These are phyloP conservation scores for Cadophora luteo-olivacea DNA, from an alignment of 2,329 filamentous ascomycete species.

Conservation along the genomic window DNA sequence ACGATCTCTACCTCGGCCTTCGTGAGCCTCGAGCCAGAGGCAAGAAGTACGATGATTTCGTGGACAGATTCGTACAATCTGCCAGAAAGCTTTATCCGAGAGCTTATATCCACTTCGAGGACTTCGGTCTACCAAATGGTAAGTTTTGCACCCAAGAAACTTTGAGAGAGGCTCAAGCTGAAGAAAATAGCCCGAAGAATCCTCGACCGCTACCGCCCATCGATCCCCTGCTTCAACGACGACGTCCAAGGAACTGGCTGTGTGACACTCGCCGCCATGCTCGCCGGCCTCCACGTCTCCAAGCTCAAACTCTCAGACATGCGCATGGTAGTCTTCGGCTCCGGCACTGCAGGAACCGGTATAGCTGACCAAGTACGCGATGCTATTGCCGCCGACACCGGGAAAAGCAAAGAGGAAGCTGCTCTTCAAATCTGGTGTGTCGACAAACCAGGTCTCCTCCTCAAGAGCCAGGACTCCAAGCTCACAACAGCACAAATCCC, in stretches of 20 bases:
- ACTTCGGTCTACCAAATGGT: slow-evolving; percentile 81
- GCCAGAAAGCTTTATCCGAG: slow-evolving; percentile 75
- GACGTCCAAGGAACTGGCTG: slow-evolving; percentile 90
- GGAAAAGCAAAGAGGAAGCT: slow-evolving; percentile 75
- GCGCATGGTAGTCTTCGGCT: slow-evolving; percentile 77
- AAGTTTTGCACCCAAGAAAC: too few relatives aligned
- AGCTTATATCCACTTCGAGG: slow-evolving; percentile 89
- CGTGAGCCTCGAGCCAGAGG: slow-evolving; percentile 71
- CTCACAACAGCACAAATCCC: slow-evolving; percentile 70
- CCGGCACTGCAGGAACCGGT: slow-evolving; percentile 82
- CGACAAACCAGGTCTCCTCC: slow-evolving; percentile 80
- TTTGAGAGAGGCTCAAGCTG: too few relatives aligned
- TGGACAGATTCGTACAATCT: slow-evolving; percentile 74
- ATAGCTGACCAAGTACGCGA: slow-evolving; percentile 87
- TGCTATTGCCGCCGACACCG: slow-evolving; percentile 73
- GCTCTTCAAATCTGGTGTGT: slow-evolving; percentile 82
- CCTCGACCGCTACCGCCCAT: slow-evolving; percentile 74
- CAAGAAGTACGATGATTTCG: slow-evolving; percentile 76
- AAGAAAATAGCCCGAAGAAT: slow-evolving; percentile 62
- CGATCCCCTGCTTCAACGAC: slow-evolving; percentile 88
- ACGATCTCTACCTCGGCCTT: slow-evolving; percentile 82
- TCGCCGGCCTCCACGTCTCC: slow-evolving; percentile 75
- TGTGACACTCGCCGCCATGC: slow-evolving; percentile 83
- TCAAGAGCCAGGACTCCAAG: slow-evolving; percentile 64
- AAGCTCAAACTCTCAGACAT: slow-evolving; percentile 71